A percentile compares a stretch with the other conserved stretches of the same genome.
These are phyloP conservation scores for Inonotus obliquus DNA, from an alignment of 1,284 basidiomycete genomes.

Conservation along the genomic window DNA sequence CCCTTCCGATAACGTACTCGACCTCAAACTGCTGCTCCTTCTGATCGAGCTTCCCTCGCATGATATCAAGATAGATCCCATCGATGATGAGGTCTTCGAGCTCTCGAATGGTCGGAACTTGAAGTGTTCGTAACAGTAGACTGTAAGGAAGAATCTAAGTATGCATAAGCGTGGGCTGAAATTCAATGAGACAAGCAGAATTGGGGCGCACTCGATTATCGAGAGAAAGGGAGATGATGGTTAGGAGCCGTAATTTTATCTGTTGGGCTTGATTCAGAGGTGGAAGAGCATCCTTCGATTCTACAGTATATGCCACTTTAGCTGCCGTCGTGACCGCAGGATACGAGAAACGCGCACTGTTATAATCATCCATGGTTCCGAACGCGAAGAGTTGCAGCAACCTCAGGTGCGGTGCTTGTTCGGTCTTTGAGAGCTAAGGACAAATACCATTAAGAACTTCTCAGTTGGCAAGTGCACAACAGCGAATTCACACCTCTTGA, in stretches of 20 bases:
- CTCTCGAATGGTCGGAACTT: slow-evolving; percentile 73
- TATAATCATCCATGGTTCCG: slow-evolving; percentile 79
- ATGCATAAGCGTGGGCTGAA: background rate
- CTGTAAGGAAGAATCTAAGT: slow-evolving; percentile 71
- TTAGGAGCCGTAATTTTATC: slow-evolving; percentile 87
- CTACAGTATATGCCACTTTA: slow-evolving; percentile 32
- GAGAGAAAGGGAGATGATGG: slow-evolving; percentile 77
- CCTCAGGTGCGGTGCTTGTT: slow-evolving; percentile 52
- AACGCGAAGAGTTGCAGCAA: slow-evolving; percentile 87
- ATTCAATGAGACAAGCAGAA: background rate
- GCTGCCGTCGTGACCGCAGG: background rate
- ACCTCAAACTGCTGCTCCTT: slow-evolving; percentile 83
- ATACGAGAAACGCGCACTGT: slow-evolving; percentile 31
- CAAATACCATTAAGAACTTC: background rate
- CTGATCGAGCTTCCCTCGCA: slow-evolving; percentile 90
- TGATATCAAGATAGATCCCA: slow-evolving; percentile 84
- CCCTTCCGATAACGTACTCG: slow-evolving; percentile 87
- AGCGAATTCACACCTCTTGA: slow-evolving; percentile 56
- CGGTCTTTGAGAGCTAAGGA: slow-evolving; percentile 55
- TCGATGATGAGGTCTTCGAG: slow-evolving; percentile 97
- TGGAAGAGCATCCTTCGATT: slow-evolving; percentile 61
- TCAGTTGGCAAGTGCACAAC: background rate
- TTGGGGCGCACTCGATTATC: slow-evolving; percentile 59
- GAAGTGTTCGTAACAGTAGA: slow-evolving; percentile 58
- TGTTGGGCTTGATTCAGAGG: slow-evolving; percentile 67